Evolutionary conservation across 2,329 filamentous ascomycete genomes (phyloP).

Genomic region (Talaromyces verruculosus): DNA sequence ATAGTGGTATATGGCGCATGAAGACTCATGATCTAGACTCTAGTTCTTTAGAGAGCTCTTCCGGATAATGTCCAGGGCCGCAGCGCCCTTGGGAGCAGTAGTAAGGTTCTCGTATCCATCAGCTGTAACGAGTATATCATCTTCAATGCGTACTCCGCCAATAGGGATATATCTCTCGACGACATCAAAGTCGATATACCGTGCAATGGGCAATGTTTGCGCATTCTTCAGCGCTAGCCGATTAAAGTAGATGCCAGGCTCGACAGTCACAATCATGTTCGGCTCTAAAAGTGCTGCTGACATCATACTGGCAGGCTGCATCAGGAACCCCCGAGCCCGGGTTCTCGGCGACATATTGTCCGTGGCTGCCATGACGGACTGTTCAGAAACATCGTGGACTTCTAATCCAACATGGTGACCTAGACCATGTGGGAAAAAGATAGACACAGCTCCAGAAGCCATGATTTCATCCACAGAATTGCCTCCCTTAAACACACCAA

Average conservation of each 20-base stretch:
- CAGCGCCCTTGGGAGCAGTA: conserved; percentile 66
- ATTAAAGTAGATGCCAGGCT: conserved; percentile 53
- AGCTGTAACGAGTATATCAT: conserved; percentile 69
- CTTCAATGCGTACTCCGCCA: conserved; percentile 48
- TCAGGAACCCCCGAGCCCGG: conserved; percentile 21
- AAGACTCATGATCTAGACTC: not conserved
- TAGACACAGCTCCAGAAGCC: conserved; percentile 37
- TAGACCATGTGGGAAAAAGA: conserved; percentile 53
- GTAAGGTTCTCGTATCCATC: conserved; percentile 71
- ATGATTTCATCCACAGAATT: conserved; percentile 54
- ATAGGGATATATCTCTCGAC: conserved; percentile 42
- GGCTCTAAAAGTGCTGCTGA: conserved; percentile 46
- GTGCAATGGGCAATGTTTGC: conserved; percentile 31
- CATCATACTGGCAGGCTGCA: conserved; percentile 33
- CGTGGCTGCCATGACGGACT: conserved; percentile 35
- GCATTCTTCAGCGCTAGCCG: conserved; percentile 39
- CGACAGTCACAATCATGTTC: conserved; percentile 58
- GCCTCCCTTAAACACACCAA: conserved; percentile 69
- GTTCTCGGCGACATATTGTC: conserved; percentile 23
- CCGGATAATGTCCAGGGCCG: conserved; percentile 45
- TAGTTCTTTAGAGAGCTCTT: conserved; percentile 13
- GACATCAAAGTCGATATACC: conserved; percentile 43
- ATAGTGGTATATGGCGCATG: not conserved
- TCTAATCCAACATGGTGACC: conserved; percentile 57
- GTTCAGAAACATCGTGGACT: conserved; percentile 46